A percentile compares a stretch with the other conserved stretches of the same genome.
phyloP scores from a whole-genome alignment of 805 yeast genomes.

The Candida succiphila region DNA sequence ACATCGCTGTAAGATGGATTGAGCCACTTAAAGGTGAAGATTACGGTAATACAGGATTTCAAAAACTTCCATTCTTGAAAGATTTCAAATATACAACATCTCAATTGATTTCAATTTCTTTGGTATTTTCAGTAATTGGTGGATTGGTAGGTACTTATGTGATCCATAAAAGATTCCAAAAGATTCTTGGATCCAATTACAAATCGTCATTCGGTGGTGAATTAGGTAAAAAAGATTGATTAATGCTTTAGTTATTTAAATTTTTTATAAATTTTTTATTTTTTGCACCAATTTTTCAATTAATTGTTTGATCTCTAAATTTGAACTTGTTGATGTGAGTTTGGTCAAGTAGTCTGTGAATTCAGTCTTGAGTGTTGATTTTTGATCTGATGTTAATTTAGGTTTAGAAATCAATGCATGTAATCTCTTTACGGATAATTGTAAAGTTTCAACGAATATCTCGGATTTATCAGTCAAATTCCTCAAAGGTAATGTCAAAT shows the following conservation, averaged over 20 bases:
- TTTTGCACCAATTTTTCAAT: conserved; percentile 16
- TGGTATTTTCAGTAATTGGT: background rate
- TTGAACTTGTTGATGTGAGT: too few relatives aligned
- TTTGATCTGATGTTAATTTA: too few relatives aligned
- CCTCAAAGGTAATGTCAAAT: conserved; percentile 61
- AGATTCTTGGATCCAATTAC: background rate
- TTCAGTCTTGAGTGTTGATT: too few relatives aligned
- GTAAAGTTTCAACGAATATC: conserved; percentile 48
- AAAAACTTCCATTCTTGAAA: conserved; percentile 1
- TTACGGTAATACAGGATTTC: conserved; percentile 6
- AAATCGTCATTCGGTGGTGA: conserved; percentile 1
- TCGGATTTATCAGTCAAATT: conserved; percentile 29
- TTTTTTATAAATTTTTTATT: background rate
- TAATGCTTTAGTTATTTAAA: too few relatives aligned
- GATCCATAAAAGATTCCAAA: background rate
- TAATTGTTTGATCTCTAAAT: too few relatives aligned
- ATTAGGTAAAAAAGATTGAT: conserved; percentile 1
- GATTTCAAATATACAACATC: background rate
- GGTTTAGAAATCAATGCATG: conserved; percentile 42
- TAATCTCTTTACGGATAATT: conserved; percentile 62
- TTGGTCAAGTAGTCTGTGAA: too few relatives aligned
- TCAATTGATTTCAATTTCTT: background rate
- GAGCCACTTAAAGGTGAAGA: background rate
- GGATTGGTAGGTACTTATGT: background rate
- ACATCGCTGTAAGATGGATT: conserved; percentile 51